Evolutionary conservation across 192 early-diverging fungal genomes (phyloP).

Genomic region (Podila clonocystis): DNA sequence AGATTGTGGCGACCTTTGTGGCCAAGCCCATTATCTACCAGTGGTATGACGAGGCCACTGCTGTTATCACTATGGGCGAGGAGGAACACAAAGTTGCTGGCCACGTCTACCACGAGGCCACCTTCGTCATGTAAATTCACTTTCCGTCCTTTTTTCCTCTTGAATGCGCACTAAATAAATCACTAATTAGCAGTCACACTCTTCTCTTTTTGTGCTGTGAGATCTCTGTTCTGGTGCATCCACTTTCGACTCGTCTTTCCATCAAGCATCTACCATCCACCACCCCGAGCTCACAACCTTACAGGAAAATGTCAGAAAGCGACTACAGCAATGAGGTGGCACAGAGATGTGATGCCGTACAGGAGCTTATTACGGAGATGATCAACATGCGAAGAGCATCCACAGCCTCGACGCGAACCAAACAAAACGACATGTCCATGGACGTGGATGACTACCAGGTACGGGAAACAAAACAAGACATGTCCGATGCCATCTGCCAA

Average conservation of each 20-base stretch:
- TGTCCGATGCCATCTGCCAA: too few species aligned
- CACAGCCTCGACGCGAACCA: not conserved
- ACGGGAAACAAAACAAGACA: not conserved
- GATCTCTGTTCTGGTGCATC: too few species aligned
- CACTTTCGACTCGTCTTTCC: too few species aligned
- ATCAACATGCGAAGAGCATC: slow-evolving; percentile 8
- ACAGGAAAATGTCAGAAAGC: not conserved
- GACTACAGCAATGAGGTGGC: slow-evolving; percentile 18
- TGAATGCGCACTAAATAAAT: too few species aligned
- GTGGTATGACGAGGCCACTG: slow-evolving; percentile 83
- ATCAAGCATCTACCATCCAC: too few species aligned
- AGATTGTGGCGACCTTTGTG: slow-evolving; percentile 85
- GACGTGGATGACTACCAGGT: slow-evolving; percentile 22
- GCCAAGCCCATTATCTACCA: slow-evolving; percentile 95
- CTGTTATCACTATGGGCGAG: slow-evolving; percentile 81
- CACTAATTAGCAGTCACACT: too few species aligned
- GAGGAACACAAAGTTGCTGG: slow-evolving; percentile 70
- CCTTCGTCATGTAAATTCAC: slow-evolving; percentile 66
- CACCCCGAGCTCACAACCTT: not conserved
- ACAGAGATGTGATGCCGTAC: slow-evolving; percentile 19
- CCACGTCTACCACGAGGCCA: slow-evolving; percentile 84
- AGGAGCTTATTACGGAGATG: slow-evolving; percentile 25
- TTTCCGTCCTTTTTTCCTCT: not conserved
- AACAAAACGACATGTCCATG: slow-evolving; percentile 21
- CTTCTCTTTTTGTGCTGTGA: too few species aligned